Percentiles rank a stretch among this genome's conserved stretches.
These are phyloP conservation scores for Paecilomyces formosus DNA, from an alignment of 2,329 filamentous ascomycete species.

Conservation along the genomic window DNA sequence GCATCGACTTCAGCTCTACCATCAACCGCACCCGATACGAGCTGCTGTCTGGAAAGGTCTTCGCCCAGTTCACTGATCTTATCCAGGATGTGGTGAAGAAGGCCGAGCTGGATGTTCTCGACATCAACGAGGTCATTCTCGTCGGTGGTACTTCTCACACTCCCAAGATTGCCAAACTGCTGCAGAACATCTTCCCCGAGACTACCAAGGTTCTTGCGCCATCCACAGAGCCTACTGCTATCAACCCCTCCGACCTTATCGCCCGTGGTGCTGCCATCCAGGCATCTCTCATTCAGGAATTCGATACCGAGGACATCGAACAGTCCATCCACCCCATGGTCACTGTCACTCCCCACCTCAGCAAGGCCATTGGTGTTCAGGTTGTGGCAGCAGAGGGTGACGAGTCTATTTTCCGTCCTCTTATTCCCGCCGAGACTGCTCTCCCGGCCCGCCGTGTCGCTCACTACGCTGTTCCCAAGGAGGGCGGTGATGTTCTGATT, in stretches of 20 bases:
- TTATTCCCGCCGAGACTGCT: constrained; percentile 80
- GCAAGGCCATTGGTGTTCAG: constrained; percentile 81
- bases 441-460: constrained; percentile 81
- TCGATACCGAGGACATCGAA: constrained; percentile 86
- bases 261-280: constrained; percentile 91
- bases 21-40: constrained; percentile 94
- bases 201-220: constrained; percentile 74
- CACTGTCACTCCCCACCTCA: constrained; percentile 85
- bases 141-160: constrained; percentile 89
- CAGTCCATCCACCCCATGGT: constrained; percentile 94
- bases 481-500: constrained; percentile 80
- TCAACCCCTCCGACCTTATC: constrained; percentile 89
- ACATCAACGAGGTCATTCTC: constrained; percentile 91
- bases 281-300: constrained; percentile 88
- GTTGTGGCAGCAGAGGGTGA: constrained; percentile 48
- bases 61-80: constrained; percentile 78
- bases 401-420: constrained; percentile 62
- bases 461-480: constrained; percentile 66
- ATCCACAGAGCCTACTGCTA: constrained; percentile 64
- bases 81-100: constrained; percentile 83
- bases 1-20: constrained; percentile 82
- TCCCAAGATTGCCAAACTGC: constrained; percentile 79
- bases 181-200: constrained; percentile 72
- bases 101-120: constrained; percentile 82
- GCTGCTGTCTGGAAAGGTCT: constrained; percentile 76